Conservation (phyloP, 2,329 filamentous ascomycete species). For the Botrytis deweyae region DNA sequence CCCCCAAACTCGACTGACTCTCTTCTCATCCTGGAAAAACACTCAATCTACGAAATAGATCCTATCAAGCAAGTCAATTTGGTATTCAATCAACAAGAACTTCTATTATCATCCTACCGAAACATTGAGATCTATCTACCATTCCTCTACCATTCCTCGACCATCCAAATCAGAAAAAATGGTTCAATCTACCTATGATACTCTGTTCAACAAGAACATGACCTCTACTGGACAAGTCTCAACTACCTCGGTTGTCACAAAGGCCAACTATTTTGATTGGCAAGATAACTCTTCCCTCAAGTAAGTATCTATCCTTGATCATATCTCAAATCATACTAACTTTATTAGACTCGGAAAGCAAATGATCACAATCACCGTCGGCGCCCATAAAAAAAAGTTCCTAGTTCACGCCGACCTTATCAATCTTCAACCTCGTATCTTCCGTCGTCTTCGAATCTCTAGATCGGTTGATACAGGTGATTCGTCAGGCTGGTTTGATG, state of each 20-base stretch:
- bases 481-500: not conserved
- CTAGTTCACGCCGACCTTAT: not conserved
- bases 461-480: not conserved
- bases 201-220: not conserved
- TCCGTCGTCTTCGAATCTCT: not conserved
- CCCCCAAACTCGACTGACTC: too few species aligned
- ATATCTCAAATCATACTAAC: too few species aligned
- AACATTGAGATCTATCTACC: too few species aligned
- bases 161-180: too few species aligned
- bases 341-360: not conserved
- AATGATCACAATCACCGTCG: not conserved
- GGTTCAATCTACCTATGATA: too few species aligned
- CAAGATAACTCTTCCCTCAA: not conserved
- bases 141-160: too few species aligned
- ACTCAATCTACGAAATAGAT: too few species aligned
- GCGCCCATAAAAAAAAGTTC: not conserved
- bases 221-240: not conserved
- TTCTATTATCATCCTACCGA: too few species aligned
- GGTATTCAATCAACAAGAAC: too few species aligned
- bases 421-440: not conserved
- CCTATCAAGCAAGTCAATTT: too few species aligned
- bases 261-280: not conserved
- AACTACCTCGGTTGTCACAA: not conserved
- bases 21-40: too few species aligned
- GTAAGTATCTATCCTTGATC: too few species aligned